A percentile compares a stretch with the other conserved stretches of the same genome.
These are phyloP conservation scores for Parasarocladium wereldwijsianum DNA, from an alignment of 2,329 filamentous ascomycete species.

Conservation along the genomic window DNA sequence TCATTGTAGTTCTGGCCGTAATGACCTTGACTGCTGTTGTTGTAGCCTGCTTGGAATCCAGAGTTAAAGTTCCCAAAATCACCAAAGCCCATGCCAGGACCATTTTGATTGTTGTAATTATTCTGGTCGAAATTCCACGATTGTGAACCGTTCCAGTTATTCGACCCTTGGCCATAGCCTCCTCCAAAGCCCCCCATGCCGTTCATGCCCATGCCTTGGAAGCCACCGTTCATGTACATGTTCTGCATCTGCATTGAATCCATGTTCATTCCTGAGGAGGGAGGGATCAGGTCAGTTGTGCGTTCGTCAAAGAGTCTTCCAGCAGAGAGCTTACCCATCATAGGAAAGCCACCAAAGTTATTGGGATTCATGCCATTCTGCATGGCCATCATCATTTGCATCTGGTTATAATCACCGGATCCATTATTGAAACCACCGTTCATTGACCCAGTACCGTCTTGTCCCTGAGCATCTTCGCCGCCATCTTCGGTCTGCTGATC, in stretches of 20 bases:
- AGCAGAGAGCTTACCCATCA: conserved; percentile 62
- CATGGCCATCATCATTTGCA: conserved; percentile 72
- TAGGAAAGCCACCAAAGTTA: conserved; percentile 46
- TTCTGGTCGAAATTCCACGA: conserved; percentile 75
- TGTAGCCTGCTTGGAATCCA: conserved; percentile 64
- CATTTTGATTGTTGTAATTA: conserved; percentile 85
- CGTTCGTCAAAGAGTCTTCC: no score
- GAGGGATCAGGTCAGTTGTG: no score
- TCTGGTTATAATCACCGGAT: conserved; percentile 52
- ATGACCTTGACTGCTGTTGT: conserved; percentile 52
- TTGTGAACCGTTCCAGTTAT: conserved; percentile 70
- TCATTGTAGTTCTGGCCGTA: conserved; percentile 72
- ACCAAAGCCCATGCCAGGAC: conserved; percentile 66
- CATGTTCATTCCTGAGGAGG: conserved; percentile 76
- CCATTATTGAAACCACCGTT: conserved; percentile 38
- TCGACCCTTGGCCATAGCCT: conserved; percentile 45
- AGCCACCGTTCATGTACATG: conserved; percentile 68
- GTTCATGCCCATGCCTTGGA: conserved; percentile 63
- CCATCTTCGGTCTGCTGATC: conserved; percentile 20
- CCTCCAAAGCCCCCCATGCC: conserved; percentile 65
- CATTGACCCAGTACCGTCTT: no score
- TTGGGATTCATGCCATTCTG: conserved; percentile 47
- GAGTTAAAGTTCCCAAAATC: conserved; percentile 68
- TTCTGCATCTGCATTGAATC: conserved; percentile 63
- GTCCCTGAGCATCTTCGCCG: no score